Evolutionary conservation across 179 eudicot species (phyloP).

Genomic region (Spergularia azorica): DNA sequence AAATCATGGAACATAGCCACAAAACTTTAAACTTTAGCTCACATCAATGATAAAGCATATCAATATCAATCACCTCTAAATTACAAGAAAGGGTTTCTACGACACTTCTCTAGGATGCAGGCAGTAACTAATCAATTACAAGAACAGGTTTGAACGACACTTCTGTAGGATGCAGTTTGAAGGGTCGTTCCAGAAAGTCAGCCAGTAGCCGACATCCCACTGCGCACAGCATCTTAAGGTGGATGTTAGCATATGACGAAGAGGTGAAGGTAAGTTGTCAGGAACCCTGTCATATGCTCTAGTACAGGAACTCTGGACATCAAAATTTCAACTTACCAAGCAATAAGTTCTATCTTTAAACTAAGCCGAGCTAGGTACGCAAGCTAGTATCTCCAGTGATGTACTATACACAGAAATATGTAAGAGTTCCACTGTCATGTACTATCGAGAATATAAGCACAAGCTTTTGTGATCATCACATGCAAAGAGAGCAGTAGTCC

Average conservation of each 20-base stretch:
- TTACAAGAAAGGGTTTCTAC: neutral
- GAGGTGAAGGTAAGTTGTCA: too few relatives aligned
- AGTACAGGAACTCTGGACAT: too few relatives aligned
- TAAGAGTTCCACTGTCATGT: neutral
- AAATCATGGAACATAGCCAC: neutral
- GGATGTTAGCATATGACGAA: too few relatives aligned
- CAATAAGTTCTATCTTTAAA: neutral
- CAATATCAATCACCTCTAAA: neutral
- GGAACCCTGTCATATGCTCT: too few relatives aligned
- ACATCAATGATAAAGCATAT: neutral
- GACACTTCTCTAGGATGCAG: neutral
- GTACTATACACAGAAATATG: neutral
- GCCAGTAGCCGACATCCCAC: too few relatives aligned
- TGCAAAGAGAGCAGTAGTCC: too few relatives aligned
- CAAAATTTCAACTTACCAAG: too few relatives aligned
- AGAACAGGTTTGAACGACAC: too few relatives aligned
- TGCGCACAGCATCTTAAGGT: too few relatives aligned
- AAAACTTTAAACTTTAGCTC: neutral
- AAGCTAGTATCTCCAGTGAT: neutral
- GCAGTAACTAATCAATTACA: neutral
- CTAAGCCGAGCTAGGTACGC: neutral
- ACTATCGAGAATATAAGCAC: neutral
- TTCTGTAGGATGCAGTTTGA: too few relatives aligned
- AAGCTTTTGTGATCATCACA: neutral
- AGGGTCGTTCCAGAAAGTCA: too few relatives aligned